A percentile compares a stretch with the other conserved stretches of the same genome.
Evolutionary conservation across 495 filamentous ascomycete species (phyloP).

Genomic region (Opeltia flavorubescens): DNA sequence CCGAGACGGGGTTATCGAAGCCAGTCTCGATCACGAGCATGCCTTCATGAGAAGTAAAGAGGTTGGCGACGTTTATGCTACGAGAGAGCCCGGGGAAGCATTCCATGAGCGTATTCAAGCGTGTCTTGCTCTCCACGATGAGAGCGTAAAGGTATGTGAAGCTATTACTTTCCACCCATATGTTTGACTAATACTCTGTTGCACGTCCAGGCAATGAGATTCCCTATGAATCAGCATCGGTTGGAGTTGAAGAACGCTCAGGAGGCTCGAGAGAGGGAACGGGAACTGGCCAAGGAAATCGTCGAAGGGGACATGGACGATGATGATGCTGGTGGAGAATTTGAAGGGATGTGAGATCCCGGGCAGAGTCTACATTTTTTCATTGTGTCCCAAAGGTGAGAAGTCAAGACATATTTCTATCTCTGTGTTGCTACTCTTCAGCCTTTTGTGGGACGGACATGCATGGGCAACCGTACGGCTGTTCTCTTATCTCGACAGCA

Average conservation of each 20-base stretch:
- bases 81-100: conserved; percentile 84
- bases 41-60: conserved; percentile 99
- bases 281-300: conserved; percentile 97
- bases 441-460: too few species aligned
- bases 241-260: conserved; percentile 95
- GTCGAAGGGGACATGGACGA: conserved; percentile 96
- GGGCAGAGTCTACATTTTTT: too few species aligned
- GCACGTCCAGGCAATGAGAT: conserved; percentile 81
- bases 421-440: too few species aligned
- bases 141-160: conserved; percentile 79
- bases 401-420: too few species aligned
- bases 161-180: conserved; percentile 1
- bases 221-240: conserved; percentile 98
- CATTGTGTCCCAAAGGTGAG: too few species aligned
- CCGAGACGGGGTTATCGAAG: conserved; percentile 94
- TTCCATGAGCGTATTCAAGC: conserved; percentile 94
- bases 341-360: conserved; percentile 73
- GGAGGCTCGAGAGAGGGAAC: conserved; percentile 87
- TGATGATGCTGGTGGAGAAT: conserved; percentile 91
- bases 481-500: too few species aligned
- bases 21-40: conserved; percentile 80
- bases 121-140: conserved; percentile 82
- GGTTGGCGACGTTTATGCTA: conserved; percentile 86
- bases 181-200: conserved; percentile 11
- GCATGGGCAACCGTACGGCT: too few species aligned